Conservation (phyloP, 2,329 filamentous ascomycete genomes). For the Cladosporium oxysporum region DNA sequence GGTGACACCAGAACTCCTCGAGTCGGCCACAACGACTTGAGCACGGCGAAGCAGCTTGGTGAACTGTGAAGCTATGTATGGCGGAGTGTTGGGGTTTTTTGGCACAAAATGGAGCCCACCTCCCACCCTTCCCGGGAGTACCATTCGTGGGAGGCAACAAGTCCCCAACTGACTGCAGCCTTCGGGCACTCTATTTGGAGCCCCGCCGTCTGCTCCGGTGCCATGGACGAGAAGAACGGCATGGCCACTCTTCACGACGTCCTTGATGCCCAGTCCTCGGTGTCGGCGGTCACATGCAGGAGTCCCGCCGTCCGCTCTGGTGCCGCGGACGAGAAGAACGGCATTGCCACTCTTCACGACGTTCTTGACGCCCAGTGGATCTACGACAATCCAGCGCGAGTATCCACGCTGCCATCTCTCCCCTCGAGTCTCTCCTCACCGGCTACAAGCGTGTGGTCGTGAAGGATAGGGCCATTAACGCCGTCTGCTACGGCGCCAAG, state of each 20-base stretch:
- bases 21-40: background rate
- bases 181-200: constrained; percentile 52
- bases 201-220: constrained; percentile 89
- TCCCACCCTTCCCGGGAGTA: too few species aligned
- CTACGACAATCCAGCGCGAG: constrained; percentile 89
- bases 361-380: constrained; percentile 95
- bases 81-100: too few species aligned
- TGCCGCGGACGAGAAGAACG: constrained; percentile 89
- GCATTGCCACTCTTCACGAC: constrained; percentile 91
- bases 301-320: constrained; percentile 90
- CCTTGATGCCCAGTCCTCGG: constrained; percentile 60
- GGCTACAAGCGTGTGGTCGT: constrained; percentile 84
- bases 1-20: background rate
- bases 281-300: constrained; percentile 97
- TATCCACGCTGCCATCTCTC: constrained; percentile 92
- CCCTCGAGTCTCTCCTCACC: constrained; percentile 86
- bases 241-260: constrained; percentile 94
- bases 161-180: too few species aligned
- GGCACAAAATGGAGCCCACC: too few species aligned
- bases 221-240: constrained; percentile 87
- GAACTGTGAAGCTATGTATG: too few species aligned
- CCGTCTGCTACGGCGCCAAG: constrained; percentile 97
- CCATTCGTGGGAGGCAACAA: too few species aligned
- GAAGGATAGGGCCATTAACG: constrained; percentile 95
- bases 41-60: background rate